Evolutionary conservation across 2,329 filamentous ascomycete genomes (phyloP).

Genomic region (Paracorniculantispora psalliotae): DNA sequence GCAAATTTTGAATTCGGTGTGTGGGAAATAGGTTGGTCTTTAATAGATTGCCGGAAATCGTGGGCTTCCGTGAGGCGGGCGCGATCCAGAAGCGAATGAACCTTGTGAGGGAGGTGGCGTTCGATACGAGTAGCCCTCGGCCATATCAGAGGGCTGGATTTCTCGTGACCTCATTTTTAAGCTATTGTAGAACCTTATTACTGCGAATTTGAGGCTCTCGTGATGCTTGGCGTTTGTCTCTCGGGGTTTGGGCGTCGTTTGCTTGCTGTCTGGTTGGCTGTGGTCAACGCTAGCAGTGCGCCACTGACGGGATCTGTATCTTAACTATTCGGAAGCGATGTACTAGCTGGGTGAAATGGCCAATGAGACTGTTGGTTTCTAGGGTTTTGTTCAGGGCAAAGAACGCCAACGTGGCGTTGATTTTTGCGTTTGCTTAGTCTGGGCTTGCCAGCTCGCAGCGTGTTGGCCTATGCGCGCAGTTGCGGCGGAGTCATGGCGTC

Average conservation of each 20-base stretch:
- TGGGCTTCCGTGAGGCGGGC: not conserved
- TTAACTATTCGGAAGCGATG: too few relatives aligned
- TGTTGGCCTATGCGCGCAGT: not conserved
- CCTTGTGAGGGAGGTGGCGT: not conserved
- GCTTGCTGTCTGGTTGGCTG: not conserved
- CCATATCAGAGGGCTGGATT: too few relatives aligned
- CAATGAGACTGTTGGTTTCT: too few relatives aligned
- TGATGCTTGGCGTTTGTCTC: not conserved
- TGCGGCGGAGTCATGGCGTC: not conserved
- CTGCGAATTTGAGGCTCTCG: not conserved
- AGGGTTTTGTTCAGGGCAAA: too few relatives aligned
- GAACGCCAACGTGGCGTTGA: too few relatives aligned
- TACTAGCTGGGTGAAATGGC: too few relatives aligned
- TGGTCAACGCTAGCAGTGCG: not conserved
- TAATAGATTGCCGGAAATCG: not conserved
- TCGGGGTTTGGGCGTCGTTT: not conserved
- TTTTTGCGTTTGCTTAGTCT: too few relatives aligned
- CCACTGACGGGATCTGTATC: not conserved
- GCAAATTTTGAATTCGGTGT: not conserved
- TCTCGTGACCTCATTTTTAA: too few relatives aligned
- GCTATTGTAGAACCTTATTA: not conserved
- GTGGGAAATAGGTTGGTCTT: not conserved
- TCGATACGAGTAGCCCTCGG: not conserved
- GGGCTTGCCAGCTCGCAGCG: not conserved
- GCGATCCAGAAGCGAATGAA: not conserved